These are phyloP conservation scores for Boletus sp. DNA, from an alignment of 768 basidiomycete genomes.

Conservation along the genomic window DNA sequence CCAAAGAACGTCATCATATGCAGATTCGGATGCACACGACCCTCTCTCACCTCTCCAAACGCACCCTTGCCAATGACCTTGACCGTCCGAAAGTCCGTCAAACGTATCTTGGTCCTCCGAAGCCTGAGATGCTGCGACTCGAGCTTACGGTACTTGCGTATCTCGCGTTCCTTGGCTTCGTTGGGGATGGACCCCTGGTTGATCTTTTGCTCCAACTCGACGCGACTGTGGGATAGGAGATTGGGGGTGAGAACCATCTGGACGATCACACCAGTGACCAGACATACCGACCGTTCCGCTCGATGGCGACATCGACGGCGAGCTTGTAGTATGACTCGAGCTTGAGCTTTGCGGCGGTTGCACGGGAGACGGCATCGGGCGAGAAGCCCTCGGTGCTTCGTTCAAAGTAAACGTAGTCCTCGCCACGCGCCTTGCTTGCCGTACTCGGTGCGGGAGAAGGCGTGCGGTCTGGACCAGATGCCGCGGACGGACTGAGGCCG, in stretches of 20 bases:
- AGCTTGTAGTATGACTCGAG: conserved; percentile 98
- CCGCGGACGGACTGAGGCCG: conserved; percentile 16
- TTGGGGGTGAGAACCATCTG: conserved; percentile 1
- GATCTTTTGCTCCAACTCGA: conserved; percentile 84
- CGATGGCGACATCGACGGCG: conserved; percentile 94
- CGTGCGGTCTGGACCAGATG: conserved; percentile 26
- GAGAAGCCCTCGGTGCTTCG: conserved; percentile 80
- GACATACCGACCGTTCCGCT: conserved; percentile 84
- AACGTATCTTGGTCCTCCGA: conserved; percentile 87
- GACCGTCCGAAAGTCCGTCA: conserved; percentile 92
- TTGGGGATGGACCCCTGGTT: conserved; percentile 68
- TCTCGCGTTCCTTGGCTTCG: conserved; percentile 87
- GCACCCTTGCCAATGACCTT: conserved; percentile 99
- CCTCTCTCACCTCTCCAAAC: conserved; percentile 83
- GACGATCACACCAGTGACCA: background rate
- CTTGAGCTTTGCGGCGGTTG: conserved; percentile 93
- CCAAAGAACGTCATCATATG: conserved; percentile 5
- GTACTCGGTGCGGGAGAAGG: conserved; percentile 33
- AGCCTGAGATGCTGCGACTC: conserved; percentile 91
- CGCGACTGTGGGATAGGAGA: conserved; percentile 53
- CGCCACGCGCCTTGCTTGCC: conserved; percentile 29
- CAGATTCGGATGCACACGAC: background rate
- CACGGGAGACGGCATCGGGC: conserved; percentile 82
- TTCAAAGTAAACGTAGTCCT: conserved; percentile 93
- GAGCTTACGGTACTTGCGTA: conserved; percentile 80